phyloP scores from a whole-genome alignment of 2,329 filamentous ascomycete genomes.

The Sclerotinia glacialis region DNA sequence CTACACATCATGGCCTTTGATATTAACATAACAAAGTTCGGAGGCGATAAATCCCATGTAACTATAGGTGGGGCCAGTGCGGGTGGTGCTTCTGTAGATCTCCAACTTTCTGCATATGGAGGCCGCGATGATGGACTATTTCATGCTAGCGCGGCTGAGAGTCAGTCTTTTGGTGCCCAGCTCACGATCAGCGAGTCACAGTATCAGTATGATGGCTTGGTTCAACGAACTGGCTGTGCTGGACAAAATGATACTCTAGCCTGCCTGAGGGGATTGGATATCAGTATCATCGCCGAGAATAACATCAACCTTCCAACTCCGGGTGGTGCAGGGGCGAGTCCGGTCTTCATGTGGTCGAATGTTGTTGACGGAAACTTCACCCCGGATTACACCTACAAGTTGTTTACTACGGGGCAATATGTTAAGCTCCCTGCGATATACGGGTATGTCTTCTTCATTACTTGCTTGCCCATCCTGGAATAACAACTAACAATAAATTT shows the following conservation, averaged over 20 bases:
- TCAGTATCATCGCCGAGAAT: slow-evolving; percentile 44
- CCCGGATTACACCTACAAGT: slow-evolving; percentile 49
- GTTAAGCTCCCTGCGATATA: slow-evolving; percentile 54
- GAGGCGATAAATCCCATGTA: slow-evolving; percentile 65
- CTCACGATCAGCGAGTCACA: slow-evolving; percentile 48
- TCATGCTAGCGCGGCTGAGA: slow-evolving; percentile 51
- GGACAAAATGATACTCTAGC: slow-evolving; percentile 42
- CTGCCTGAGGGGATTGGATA: slow-evolving; percentile 48
- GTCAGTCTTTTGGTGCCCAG: slow-evolving; percentile 51
- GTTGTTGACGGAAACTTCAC: slow-evolving; percentile 55
- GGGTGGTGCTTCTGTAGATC: slow-evolving; percentile 62
- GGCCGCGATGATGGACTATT: slow-evolving; percentile 50
- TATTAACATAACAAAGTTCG: slow-evolving; percentile 50
- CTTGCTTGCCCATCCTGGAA: too few relatives aligned
- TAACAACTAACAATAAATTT: background rate
- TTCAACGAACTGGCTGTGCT: slow-evolving; percentile 45
- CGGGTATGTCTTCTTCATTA: slow-evolving; percentile 31
- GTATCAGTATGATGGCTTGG: slow-evolving; percentile 53
- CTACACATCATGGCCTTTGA: background rate
- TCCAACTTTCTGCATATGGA: slow-evolving; percentile 59
- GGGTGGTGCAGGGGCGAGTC: slow-evolving; percentile 39
- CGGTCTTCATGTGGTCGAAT: slow-evolving; percentile 54
- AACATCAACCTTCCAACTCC: slow-evolving; percentile 44
- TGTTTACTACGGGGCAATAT: slow-evolving; percentile 50
- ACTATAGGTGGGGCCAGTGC: slow-evolving; percentile 67